Percentiles rank a stretch among this genome's conserved stretches.
Evolutionary conservation across 306 rosid genomes (phyloP).

Genomic region (Dryas drummondii): DNA sequence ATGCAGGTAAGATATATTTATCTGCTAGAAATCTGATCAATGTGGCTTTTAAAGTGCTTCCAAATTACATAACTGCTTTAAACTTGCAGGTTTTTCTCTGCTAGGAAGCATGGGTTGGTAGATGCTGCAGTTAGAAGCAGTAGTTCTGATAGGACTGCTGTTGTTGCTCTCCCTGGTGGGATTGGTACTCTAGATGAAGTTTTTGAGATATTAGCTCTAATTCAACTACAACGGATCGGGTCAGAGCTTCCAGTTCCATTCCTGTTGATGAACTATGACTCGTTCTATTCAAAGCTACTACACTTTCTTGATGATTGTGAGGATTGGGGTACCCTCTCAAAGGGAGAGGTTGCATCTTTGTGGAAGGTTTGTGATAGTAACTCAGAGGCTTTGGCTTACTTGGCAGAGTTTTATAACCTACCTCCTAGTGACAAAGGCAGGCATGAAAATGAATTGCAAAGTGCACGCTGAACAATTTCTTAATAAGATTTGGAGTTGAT

Average conservation of each 20-base stretch:
- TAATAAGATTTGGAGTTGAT: slow-evolving; percentile 16
- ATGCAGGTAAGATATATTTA: slow-evolving; percentile 55
- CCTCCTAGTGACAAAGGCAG: slow-evolving; percentile 27
- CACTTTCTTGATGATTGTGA: slow-evolving; percentile 66
- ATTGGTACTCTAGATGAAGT: slow-evolving; percentile 88
- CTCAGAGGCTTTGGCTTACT: slow-evolving; percentile 70
- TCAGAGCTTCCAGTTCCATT: slow-evolving; percentile 73
- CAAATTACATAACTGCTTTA: slow-evolving; percentile 20
- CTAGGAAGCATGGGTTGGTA: slow-evolving; percentile 93
- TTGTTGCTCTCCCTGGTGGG: slow-evolving; percentile 89
- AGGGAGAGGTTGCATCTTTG: slow-evolving; percentile 75
- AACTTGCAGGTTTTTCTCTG: slow-evolving; percentile 82
- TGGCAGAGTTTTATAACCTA: slow-evolving; percentile 61
- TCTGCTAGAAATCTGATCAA: background rate
- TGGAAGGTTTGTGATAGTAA: slow-evolving; percentile 82
- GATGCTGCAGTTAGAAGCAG: slow-evolving; percentile 76
- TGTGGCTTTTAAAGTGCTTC: background rate
- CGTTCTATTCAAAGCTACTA: slow-evolving; percentile 71
- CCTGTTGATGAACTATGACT: slow-evolving; percentile 83
- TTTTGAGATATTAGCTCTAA: slow-evolving; percentile 72
- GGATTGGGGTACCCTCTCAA: slow-evolving; percentile 69
- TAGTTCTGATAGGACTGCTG: slow-evolving; percentile 64
- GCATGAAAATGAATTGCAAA: slow-evolving; percentile 30
- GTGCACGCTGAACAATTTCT: slow-evolving; percentile 18
- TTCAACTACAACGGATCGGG: slow-evolving; percentile 85